Percentiles rank a stretch among this genome's conserved stretches.
phyloP scores from a whole-genome alignment of 768 basidiomycete species.

The Calocybe gangraenosa region DNA sequence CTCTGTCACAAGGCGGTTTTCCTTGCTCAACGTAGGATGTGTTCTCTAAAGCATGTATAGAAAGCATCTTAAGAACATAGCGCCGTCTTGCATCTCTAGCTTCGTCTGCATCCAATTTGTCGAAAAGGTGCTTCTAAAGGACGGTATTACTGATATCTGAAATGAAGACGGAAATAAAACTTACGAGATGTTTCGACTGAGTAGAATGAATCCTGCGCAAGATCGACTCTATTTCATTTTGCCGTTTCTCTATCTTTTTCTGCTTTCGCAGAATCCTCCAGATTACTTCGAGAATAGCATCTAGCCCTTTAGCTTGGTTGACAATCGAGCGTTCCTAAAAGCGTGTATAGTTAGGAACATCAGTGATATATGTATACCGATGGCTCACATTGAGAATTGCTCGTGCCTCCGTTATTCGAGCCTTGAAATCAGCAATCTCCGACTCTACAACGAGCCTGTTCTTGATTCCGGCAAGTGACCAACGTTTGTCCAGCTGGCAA shows the following conservation, averaged over 20 bases:
- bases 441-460: background rate
- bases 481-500: constrained; percentile 1
- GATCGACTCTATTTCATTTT: background rate
- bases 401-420: constrained; percentile 4
- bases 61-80: constrained; percentile 1
- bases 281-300: constrained; percentile 3
- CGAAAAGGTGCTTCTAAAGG: background rate
- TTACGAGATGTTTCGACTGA: background rate
- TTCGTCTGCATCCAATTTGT: background rate
- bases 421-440: constrained; percentile 4
- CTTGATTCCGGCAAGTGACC: background rate
- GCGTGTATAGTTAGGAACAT: background rate
- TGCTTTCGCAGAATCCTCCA: background rate
- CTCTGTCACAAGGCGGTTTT: constrained; percentile 14
- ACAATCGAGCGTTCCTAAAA: constrained; percentile 4
- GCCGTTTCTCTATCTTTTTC: no score
- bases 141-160: background rate
- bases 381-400: constrained; percentile 3
- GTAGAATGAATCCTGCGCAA: background rate
- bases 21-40: constrained; percentile 13
- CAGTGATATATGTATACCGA: background rate
- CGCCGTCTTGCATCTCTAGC: background rate
- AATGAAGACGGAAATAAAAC: background rate
- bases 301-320: constrained; percentile 3
- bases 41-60: constrained; percentile 7